Conservation (phyloP, 768 basidiomycete species). For the Pleurotus cornucopiae region DNA sequence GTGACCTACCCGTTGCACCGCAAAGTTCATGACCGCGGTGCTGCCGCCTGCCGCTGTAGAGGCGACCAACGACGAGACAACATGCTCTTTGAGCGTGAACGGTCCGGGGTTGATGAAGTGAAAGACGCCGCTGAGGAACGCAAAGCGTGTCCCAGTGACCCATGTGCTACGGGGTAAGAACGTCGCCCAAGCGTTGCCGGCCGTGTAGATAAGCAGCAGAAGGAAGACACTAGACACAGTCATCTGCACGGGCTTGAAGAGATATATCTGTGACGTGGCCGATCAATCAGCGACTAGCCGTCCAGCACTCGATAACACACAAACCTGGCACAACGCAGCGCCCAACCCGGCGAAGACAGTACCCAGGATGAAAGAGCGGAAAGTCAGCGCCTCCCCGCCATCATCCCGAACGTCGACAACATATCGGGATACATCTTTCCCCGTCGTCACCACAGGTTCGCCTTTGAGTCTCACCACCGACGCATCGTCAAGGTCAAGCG, state of each 20-base stretch:
- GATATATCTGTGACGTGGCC: slow-evolving; percentile 39
- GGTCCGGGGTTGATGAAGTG: slow-evolving; percentile 53
- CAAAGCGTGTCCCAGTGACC: slow-evolving; percentile 41
- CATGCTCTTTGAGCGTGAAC: slow-evolving; percentile 64
- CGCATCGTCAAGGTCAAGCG: slow-evolving; percentile 19
- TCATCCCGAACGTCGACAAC: slow-evolving; percentile 58
- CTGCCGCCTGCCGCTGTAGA: slow-evolving; percentile 52
- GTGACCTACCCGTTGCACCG: slow-evolving; percentile 46
- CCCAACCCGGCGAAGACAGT: slow-evolving; percentile 55
- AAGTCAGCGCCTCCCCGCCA: slow-evolving; percentile 49
- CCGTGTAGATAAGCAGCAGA: slow-evolving; percentile 46
- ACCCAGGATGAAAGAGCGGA: slow-evolving; percentile 53
- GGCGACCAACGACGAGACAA: slow-evolving; percentile 50
- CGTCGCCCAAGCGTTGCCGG: slow-evolving; percentile 47
- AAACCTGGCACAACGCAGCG: slow-evolving; percentile 53
- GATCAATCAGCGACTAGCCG: background rate
- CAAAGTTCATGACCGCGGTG: slow-evolving; percentile 55
- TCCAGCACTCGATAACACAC: background rate
- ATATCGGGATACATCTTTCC: slow-evolving; percentile 48
- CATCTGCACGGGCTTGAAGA: slow-evolving; percentile 54
- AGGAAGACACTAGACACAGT: slow-evolving; percentile 54
- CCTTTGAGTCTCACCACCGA: slow-evolving; percentile 27
- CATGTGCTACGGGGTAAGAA: slow-evolving; percentile 37
- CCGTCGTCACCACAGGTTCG: slow-evolving; percentile 39
- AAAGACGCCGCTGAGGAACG: slow-evolving; percentile 33